Conservation (phyloP, 495 filamentous ascomycete genomes). For the Neurospora terricola region DNA sequence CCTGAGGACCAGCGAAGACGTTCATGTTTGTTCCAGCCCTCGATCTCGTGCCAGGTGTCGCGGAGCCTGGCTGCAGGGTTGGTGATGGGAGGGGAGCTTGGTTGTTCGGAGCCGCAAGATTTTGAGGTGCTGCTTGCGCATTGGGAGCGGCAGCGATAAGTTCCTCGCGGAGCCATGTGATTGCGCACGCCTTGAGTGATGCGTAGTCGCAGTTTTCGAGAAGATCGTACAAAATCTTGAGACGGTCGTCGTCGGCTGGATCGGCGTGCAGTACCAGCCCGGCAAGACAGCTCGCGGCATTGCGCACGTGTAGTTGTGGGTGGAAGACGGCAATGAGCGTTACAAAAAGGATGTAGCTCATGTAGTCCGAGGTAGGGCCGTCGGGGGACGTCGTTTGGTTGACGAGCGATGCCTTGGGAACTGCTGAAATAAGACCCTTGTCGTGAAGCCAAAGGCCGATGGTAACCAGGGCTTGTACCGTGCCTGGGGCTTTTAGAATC, state of each 20-base stretch:
- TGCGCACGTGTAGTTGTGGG: conserved; percentile 54
- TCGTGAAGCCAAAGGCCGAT: conserved; percentile 42
- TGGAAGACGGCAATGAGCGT: conserved; percentile 60
- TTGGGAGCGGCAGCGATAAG: conserved; percentile 41
- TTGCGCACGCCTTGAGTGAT: conserved; percentile 67
- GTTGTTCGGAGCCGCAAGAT: not conserved
- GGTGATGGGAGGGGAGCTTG: not conserved
- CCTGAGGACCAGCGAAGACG: conserved; percentile 48
- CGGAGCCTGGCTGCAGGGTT: conserved; percentile 6
- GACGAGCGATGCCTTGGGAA: conserved; percentile 7
- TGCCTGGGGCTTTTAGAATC: conserved; percentile 26
- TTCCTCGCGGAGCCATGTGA: conserved; percentile 84
- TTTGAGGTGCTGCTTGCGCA: conserved; percentile 3
- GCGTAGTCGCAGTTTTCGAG: conserved; percentile 72
- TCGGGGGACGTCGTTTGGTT: conserved; percentile 10
- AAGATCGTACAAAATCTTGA: conserved; percentile 69
- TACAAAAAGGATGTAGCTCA: conserved; percentile 50
- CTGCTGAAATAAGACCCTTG: conserved; percentile 18
- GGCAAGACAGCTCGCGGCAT: conserved; percentile 65
- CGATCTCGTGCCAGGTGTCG: conserved; percentile 11
- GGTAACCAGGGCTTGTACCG: conserved; percentile 38
- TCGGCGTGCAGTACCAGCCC: conserved; percentile 64
- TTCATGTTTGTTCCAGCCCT: conserved; percentile 22
- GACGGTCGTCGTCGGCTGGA: conserved; percentile 56
- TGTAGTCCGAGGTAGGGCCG: conserved; percentile 30